Percentiles rank a stretch among this genome's conserved stretches.
phyloP scores from a whole-genome alignment of 768 basidiomycete genomes.

The Tricholoma furcatifolium region DNA sequence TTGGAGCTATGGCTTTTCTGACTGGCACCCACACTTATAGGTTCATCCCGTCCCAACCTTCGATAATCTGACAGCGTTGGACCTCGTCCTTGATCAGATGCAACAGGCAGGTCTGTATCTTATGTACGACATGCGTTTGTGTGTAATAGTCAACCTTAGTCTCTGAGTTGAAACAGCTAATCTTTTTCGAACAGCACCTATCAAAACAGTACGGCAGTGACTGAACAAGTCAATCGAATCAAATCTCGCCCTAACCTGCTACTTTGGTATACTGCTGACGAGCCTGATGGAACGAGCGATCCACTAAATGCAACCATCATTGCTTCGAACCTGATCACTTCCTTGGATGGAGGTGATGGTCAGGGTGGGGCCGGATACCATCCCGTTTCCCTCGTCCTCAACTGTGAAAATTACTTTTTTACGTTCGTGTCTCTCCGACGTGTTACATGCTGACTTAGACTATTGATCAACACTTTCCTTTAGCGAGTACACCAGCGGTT shows the following conservation, averaged over 20 bases:
- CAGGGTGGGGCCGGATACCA: constrained; percentile 56
- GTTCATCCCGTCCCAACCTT: constrained; percentile 74
- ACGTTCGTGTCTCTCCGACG: constrained; percentile 26
- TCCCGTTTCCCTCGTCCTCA: constrained; percentile 63
- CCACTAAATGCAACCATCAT: constrained; percentile 58
- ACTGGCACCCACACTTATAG: constrained; percentile 31
- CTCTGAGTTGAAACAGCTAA: background rate
- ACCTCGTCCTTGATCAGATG: constrained; percentile 65
- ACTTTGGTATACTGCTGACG: constrained; percentile 72
- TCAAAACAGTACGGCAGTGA: constrained; percentile 60
- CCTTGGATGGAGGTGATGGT: constrained; percentile 52
- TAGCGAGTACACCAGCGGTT: constrained; percentile 49
- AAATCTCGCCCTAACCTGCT: constrained; percentile 68
- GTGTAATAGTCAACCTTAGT: constrained; percentile 13
- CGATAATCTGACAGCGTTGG: constrained; percentile 54
- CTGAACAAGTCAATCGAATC: constrained; percentile 65
- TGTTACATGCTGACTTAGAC: no score
- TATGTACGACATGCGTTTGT: constrained; percentile 83
- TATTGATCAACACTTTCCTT: background rate
- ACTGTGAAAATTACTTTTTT: constrained; percentile 69
- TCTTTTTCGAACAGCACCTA: constrained; percentile 45
- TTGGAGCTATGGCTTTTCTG: background rate
- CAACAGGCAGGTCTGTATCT: constrained; percentile 67
- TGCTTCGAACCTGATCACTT: constrained; percentile 56
- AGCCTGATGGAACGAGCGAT: constrained; percentile 69